These are phyloP conservation scores for Colletotrichum nymphaeae DNA, from an alignment of 2,329 filamentous ascomycete genomes.

Conservation along the genomic window DNA sequence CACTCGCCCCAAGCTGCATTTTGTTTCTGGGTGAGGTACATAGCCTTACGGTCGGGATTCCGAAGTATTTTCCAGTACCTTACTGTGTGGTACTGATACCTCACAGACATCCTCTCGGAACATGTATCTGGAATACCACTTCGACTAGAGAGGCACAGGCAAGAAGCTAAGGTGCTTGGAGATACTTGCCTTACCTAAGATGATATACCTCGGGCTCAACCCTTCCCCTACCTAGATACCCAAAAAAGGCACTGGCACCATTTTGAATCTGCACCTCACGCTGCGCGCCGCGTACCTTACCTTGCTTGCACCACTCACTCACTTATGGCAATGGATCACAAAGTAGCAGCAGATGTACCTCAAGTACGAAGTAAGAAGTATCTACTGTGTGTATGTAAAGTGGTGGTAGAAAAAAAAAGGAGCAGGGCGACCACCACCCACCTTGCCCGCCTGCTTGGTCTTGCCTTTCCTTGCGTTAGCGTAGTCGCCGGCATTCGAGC, in stretches of 20 bases:
- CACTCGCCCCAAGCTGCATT: too few relatives aligned
- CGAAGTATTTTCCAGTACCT: background rate
- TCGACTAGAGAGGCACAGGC: too few relatives aligned
- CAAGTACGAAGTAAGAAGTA: too few relatives aligned
- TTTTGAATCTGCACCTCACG: background rate
- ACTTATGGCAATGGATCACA: background rate
- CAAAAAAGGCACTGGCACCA: background rate
- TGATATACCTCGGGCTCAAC: too few relatives aligned
- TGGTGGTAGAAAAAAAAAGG: too few relatives aligned
- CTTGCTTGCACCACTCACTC: background rate
- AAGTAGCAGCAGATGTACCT: background rate
- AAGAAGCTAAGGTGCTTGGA: background rate
- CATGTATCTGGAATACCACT: too few relatives aligned
- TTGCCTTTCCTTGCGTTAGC: slow-evolving; percentile 6
- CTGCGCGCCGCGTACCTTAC: background rate
- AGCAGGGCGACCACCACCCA: background rate
- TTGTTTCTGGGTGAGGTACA: background rate
- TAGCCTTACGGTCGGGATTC: background rate
- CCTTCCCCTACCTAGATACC: background rate
- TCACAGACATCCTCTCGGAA: too few relatives aligned
- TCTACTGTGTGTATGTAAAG: too few relatives aligned
- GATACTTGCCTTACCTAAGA: background rate
- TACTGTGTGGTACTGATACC: too few relatives aligned
- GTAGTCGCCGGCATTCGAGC: slow-evolving; percentile 4
- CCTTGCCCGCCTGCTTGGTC: background rate